These are phyloP conservation scores for Fusarium devonianum DNA, from an alignment of 2,329 filamentous ascomycete species.

Conservation along the genomic window DNA sequence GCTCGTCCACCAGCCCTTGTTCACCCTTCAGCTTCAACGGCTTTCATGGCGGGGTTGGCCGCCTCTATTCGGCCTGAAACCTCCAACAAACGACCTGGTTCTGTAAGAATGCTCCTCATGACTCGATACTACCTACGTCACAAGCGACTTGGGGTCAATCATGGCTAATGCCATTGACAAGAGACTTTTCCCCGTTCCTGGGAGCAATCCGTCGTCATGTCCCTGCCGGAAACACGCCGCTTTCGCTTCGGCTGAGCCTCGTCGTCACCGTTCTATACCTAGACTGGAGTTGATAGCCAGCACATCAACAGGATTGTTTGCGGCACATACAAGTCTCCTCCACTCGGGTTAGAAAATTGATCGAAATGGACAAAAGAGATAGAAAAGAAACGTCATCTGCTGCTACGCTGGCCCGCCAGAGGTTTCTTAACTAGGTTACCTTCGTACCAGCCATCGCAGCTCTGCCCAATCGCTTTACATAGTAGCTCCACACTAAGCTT, in stretches of 20 bases:
- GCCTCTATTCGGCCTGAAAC: conserved; percentile 26
- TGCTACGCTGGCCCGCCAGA: conserved; percentile 17
- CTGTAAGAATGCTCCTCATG: conserved; percentile 24
- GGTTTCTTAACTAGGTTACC: conserved; percentile 16
- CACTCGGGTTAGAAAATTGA: background rate
- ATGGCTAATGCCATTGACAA: conserved; percentile 7
- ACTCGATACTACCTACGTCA: conserved; percentile 22
- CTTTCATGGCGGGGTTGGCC: conserved; percentile 16
- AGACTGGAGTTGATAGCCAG: conserved; percentile 30
- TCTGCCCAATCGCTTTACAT: conserved; percentile 1
- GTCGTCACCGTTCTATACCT: conserved; percentile 32
- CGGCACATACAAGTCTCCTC: no score
- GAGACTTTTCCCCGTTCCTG: conserved; percentile 10
- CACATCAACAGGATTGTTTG: conserved; percentile 19
- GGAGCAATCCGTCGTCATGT: conserved; percentile 14
- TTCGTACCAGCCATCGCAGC: conserved; percentile 13
- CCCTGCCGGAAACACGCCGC: conserved; percentile 35
- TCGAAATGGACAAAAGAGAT: background rate
- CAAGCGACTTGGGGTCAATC: conserved; percentile 9
- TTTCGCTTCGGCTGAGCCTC: conserved; percentile 26
- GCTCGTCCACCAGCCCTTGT: background rate
- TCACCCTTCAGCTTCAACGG: conserved; percentile 15
- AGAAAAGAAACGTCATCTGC: conserved; percentile 23
- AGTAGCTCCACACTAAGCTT: conserved; percentile 15
- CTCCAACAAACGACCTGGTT: conserved; percentile 22